A percentile compares a stretch with the other conserved stretches of the same genome.
Evolutionary conservation across 306 rosid species (phyloP).

Genomic region (Dicorynia guianensis): DNA sequence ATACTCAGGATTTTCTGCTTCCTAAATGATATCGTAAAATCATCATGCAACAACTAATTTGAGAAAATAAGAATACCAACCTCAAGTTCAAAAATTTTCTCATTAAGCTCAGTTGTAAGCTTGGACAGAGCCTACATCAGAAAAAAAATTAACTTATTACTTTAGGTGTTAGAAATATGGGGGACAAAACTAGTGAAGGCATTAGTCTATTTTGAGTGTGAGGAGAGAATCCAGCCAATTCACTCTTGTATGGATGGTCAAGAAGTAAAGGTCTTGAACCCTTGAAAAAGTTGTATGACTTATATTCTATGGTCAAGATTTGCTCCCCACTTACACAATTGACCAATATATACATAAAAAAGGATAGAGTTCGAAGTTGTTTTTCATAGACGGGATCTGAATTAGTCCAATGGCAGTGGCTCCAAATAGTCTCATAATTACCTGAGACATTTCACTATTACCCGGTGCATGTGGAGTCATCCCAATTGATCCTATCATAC

Average conservation of each 20-base stretch:
- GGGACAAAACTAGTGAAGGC: no score
- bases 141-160: conserved; percentile 39
- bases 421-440: conserved; percentile 38
- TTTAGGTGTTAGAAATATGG: background rate
- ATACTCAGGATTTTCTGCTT: conserved; percentile 24
- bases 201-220: no score
- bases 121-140: conserved; percentile 69
- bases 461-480: conserved; percentile 57
- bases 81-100: conserved; percentile 86
- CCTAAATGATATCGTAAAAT: conserved; percentile 21
- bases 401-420: background rate
- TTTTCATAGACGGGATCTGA: background rate
- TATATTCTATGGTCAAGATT: no score
- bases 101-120: conserved; percentile 73
- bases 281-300: no score
- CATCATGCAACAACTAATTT: conserved; percentile 17
- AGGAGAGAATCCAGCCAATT: no score
- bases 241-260: no score
- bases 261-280: no score
- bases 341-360: no score
- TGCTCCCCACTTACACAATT: no score
- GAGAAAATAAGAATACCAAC: conserved; percentile 57
- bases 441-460: conserved; percentile 71
- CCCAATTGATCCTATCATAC: conserved; percentile 78
- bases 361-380: background rate